Evolutionary conservation across 1,139 yeast species (phyloP).

Genomic region (Candida tetrigidarum): DNA sequence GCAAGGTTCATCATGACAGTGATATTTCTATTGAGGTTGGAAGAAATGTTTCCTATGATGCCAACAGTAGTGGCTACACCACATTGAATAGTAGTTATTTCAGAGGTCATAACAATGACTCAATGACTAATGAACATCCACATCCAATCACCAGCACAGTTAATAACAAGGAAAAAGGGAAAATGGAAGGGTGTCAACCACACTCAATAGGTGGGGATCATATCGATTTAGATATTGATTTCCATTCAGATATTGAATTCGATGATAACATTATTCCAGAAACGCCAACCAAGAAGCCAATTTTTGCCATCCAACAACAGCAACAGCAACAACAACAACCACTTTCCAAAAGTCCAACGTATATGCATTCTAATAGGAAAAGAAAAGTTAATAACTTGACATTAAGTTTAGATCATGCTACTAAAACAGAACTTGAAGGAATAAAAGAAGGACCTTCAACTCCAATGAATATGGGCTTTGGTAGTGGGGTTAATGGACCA

Average conservation of each 20-base stretch:
- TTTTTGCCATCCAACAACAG: not conserved
- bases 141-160: too few relatives aligned
- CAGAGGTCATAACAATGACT: slow-evolving; percentile 23
- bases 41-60: slow-evolving; percentile 31
- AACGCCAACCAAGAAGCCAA: slow-evolving; percentile 43
- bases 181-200: not conserved
- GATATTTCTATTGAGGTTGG: slow-evolving; percentile 45
- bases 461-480: slow-evolving; percentile 25
- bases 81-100: slow-evolving; percentile 31
- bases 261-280: slow-evolving; percentile 34
- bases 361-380: not conserved
- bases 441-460: slow-evolving; percentile 33
- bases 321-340: not conserved
- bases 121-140: not conserved
- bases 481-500: too few relatives aligned
- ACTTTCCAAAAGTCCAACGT: slow-evolving; percentile 3
- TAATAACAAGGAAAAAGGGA: too few relatives aligned
- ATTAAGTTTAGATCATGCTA: slow-evolving; percentile 2
- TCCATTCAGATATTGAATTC: slow-evolving; percentile 17
- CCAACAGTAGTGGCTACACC: slow-evolving; percentile 19
- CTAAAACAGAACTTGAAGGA: slow-evolving; percentile 1
- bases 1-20: slow-evolving; percentile 4
- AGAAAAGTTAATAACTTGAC: slow-evolving; percentile 1
- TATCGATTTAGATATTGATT: slow-evolving; percentile 30
- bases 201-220: not conserved